A percentile compares a stretch with the other conserved stretches of the same genome.
Evolutionary conservation across 805 yeast species (phyloP).

Genomic region (Kockiozyma suomiensis): DNA sequence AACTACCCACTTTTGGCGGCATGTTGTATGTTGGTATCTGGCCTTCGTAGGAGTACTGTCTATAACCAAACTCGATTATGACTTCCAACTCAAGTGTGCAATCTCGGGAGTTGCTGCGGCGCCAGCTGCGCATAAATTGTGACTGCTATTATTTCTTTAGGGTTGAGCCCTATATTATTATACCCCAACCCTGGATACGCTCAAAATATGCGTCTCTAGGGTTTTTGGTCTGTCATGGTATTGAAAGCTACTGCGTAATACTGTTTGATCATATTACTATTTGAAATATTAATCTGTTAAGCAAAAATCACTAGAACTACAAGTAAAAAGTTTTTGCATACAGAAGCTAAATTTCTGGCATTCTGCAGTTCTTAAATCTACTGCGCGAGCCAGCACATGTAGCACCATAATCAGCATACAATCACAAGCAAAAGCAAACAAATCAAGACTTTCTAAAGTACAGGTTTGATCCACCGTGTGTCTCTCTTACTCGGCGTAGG

Average conservation of each 20-base stretch:
- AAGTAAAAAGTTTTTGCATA: no score
- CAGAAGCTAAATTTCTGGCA: no score
- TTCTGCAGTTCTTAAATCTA: no score
- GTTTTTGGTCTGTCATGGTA: no score
- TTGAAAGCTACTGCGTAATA: no score
- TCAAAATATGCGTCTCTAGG: not conserved
- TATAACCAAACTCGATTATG: not conserved
- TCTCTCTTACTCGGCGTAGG: constrained; percentile 9
- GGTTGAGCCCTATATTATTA: not conserved
- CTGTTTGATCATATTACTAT: no score
- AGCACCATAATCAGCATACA: not conserved
- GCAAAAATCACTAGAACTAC: no score
- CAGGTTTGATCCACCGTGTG: no score
- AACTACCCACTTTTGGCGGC: constrained; percentile 30
- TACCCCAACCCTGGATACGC: no score
- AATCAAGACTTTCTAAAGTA: not conserved
- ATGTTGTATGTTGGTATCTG: constrained; percentile 15
- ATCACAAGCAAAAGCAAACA: not conserved
- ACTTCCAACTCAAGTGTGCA: not conserved
- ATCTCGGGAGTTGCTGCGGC: constrained; percentile 6
- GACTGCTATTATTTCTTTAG: not conserved
- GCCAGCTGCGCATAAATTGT: not conserved
- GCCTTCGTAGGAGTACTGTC: not conserved
- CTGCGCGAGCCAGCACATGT: not conserved
- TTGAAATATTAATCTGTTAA: no score